Evolutionary conservation across 345 rosid genomes (phyloP).

Genomic region (Gossypium stocksii): DNA sequence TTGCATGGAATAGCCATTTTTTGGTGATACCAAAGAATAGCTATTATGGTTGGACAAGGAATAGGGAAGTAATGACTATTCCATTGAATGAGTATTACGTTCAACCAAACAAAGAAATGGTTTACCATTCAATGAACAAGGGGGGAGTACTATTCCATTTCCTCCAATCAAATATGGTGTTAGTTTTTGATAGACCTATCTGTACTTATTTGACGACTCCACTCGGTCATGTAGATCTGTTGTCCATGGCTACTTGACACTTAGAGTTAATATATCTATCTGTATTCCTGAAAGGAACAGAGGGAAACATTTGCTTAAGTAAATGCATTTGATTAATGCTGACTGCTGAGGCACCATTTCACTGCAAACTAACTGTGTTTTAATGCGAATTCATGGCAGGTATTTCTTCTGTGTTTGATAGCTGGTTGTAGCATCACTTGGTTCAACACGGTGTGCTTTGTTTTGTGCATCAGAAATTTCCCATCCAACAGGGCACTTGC

Average conservation of each 20-base stretch:
- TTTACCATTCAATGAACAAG: too few relatives aligned
- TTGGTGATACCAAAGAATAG: too few relatives aligned
- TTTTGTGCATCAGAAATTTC: constrained; percentile 74
- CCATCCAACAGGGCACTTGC: constrained; percentile 56
- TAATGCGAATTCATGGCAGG: constrained; percentile 33
- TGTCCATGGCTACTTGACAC: not conserved
- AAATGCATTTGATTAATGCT: not conserved
- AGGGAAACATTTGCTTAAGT: not conserved
- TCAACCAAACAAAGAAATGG: too few relatives aligned
- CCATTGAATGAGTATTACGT: too few relatives aligned
- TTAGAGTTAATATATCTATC: not conserved
- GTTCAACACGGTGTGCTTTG: constrained; percentile 85
- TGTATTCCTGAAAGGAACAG: not conserved
- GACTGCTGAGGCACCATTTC: not conserved
- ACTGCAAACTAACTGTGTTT: not conserved
- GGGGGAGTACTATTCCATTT: too few relatives aligned
- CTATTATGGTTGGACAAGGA: too few relatives aligned
- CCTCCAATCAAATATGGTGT: too few relatives aligned
- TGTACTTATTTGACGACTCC: not conserved
- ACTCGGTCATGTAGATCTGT: not conserved
- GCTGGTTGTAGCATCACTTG: constrained; percentile 82
- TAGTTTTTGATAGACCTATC: not conserved
- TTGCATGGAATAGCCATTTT: too few relatives aligned
- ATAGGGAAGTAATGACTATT: too few relatives aligned
- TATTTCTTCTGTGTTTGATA: constrained; percentile 61